A percentile compares a stretch with the other conserved stretches of the same genome.
Conservation (phyloP, 768 basidiomycete genomes). For the Hysterangium stoloniferum region DNA sequence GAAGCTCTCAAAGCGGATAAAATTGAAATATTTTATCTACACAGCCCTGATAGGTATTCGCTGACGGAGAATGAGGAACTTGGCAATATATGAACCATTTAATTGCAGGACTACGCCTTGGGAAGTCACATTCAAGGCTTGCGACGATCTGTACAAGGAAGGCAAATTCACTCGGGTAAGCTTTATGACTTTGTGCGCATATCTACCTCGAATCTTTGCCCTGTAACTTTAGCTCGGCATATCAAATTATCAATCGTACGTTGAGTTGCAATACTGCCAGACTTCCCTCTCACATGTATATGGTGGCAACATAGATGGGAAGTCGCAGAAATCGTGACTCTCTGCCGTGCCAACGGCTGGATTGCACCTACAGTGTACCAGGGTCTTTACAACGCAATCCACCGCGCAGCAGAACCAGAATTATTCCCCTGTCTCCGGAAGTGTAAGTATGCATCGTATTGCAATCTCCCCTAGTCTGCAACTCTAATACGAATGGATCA, state of each 20-base stretch:
- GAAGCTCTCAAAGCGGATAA: conserved; percentile 39
- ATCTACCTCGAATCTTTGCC: background rate
- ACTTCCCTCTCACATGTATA: conserved; percentile 11
- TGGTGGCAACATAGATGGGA: conserved; percentile 28
- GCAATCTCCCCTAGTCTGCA: too few species aligned
- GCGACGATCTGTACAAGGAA: conserved; percentile 42
- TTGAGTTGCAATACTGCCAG: conserved; percentile 14
- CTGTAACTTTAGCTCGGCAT: conserved; percentile 30
- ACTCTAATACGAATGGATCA: too few species aligned
- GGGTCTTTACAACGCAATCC: conserved; percentile 38
- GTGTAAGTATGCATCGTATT: conserved; percentile 11
- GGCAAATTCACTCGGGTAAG: conserved; percentile 36
- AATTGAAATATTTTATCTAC: conserved; percentile 43
- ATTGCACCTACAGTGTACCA: conserved; percentile 44
- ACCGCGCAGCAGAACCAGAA: conserved; percentile 33
- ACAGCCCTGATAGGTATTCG: conserved; percentile 25
- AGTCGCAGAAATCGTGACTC: conserved; percentile 36
- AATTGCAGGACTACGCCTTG: conserved; percentile 36
- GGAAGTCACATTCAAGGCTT: conserved; percentile 38
- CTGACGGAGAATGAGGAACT: background rate
- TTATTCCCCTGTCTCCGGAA: conserved; percentile 36
- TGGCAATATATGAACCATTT: background rate
- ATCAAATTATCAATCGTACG: conserved; percentile 35
- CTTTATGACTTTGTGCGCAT: conserved; percentile 4
- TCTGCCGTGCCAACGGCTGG: conserved; percentile 37